Evolutionary conservation across 495 filamentous ascomycete genomes (phyloP).

Genomic region (Aspergillus asperescens): DNA sequence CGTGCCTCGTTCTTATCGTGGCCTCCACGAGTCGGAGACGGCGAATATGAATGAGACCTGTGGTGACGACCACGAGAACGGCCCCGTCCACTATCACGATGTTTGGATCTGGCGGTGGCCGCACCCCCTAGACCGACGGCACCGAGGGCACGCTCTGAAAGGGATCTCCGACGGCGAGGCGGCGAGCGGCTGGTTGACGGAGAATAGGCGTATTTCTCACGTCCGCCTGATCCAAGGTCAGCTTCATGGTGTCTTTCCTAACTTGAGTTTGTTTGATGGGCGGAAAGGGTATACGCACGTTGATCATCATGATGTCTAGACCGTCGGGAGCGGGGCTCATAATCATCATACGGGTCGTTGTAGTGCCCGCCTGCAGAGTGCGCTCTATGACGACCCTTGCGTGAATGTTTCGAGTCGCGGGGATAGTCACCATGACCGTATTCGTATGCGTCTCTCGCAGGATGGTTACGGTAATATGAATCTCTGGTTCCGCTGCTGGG

Average conservation of each 20-base stretch:
- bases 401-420: slow-evolving; percentile 35
- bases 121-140: slow-evolving; percentile 61
- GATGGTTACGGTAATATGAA: slow-evolving; percentile 63
- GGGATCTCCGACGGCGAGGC: slow-evolving; percentile 57
- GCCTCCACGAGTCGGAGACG: slow-evolving; percentile 45
- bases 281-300: slow-evolving; percentile 25
- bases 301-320: slow-evolving; percentile 50
- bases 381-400: slow-evolving; percentile 33
- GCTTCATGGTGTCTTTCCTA: neutral
- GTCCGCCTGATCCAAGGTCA: slow-evolving; percentile 28
- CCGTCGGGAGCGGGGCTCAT: slow-evolving; percentile 50
- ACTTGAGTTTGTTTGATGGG: neutral
- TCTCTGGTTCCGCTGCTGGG: slow-evolving; percentile 61
- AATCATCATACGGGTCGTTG: slow-evolving; percentile 46
- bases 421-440: slow-evolving; percentile 45
- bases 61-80: slow-evolving; percentile 44
- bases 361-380: slow-evolving; percentile 46
- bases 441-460: slow-evolving; percentile 47
- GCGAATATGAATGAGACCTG: slow-evolving; percentile 50
- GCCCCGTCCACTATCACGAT: slow-evolving; percentile 24
- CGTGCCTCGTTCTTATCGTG: slow-evolving; percentile 53
- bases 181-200: slow-evolving; percentile 40
- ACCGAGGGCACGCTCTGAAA: slow-evolving; percentile 64
- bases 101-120: slow-evolving; percentile 18
- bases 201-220: slow-evolving; percentile 36